Evolutionary conservation across 1,139 yeast species (phyloP).

Genomic region (Suhomyces terraborum): DNA sequence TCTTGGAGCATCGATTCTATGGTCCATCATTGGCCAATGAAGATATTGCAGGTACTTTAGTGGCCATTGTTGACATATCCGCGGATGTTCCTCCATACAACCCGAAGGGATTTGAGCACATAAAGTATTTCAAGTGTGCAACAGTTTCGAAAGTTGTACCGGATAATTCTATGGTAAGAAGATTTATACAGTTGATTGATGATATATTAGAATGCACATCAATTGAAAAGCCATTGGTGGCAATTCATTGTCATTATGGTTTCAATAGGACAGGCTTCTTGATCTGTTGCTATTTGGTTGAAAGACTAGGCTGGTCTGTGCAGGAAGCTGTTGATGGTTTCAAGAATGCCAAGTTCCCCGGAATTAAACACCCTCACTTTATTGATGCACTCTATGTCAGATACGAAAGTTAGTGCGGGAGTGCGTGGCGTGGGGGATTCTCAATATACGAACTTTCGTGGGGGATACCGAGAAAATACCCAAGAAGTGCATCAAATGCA

Average conservation of each 20-base stretch:
- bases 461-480: background rate
- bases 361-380: conserved; percentile 78
- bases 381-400: conserved; percentile 72
- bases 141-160: conserved; percentile 82
- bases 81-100: conserved; percentile 77
- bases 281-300: conserved; percentile 69
- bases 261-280: conserved; percentile 79
- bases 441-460: background rate
- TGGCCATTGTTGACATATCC: conserved; percentile 70
- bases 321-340: conserved; percentile 66
- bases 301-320: conserved; percentile 59
- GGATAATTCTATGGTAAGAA: conserved; percentile 57
- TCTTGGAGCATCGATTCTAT: conserved; percentile 51
- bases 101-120: conserved; percentile 54
- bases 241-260: conserved; percentile 81
- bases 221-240: conserved; percentile 45
- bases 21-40: conserved; percentile 27
- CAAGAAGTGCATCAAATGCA: background rate
- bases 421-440: conserved; percentile 2
- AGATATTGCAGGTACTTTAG: conserved; percentile 39
- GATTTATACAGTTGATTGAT: conserved; percentile 58
- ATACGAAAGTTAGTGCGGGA: conserved; percentile 37
- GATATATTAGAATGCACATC: conserved; percentile 37
- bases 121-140: conserved; percentile 68
- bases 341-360: conserved; percentile 61